Percentiles rank a stretch among this genome's conserved stretches.
Evolutionary conservation across 2,329 filamentous ascomycete genomes (phyloP).

Genomic region (Fusarium heterosporum): DNA sequence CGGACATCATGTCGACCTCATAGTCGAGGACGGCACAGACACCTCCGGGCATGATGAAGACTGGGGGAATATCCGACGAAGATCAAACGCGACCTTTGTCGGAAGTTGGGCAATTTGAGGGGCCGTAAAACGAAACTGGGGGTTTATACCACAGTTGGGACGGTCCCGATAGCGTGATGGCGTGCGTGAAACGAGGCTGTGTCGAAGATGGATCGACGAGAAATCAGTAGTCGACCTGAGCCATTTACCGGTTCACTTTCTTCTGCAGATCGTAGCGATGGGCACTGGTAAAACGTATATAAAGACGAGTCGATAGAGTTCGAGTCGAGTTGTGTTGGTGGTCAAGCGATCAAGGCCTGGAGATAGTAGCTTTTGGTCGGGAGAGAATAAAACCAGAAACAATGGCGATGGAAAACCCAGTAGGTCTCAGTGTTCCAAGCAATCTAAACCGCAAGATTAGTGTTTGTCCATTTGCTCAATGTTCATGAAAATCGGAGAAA

Average conservation of each 20-base stretch:
- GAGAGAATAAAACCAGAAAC: conserved; percentile 23
- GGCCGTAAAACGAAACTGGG: conserved; percentile 31
- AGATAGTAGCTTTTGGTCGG: conserved; percentile 29
- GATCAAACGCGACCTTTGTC: conserved; percentile 56
- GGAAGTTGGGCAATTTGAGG: conserved; percentile 41
- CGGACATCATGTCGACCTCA: conserved; percentile 95
- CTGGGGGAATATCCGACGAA: conserved; percentile 52
- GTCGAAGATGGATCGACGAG: conserved; percentile 31
- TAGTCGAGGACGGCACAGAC: conserved; percentile 96
- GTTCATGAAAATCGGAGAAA: neutral
- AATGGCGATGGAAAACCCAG: conserved; percentile 21
- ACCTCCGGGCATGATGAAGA: conserved; percentile 76
- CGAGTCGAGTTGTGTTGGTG: conserved; percentile 10
- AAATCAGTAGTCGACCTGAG: conserved; percentile 46
- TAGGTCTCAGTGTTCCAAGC: conserved; percentile 17
- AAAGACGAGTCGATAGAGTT: conserved; percentile 6
- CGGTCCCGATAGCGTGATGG: conserved; percentile 20
- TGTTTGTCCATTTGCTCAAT: neutral
- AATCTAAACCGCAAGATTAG: conserved; percentile 24
- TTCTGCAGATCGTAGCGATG: conserved; percentile 35
- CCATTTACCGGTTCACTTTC: conserved; percentile 50
- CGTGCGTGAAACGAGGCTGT: conserved; percentile 14
- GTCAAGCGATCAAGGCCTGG: conserved; percentile 16
- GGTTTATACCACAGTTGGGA: conserved; percentile 32
- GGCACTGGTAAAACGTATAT: conserved; percentile 34